Base-by-base conservation (phyloP, 148 eudicot genomes). In the Rhododendron molle region DNA sequence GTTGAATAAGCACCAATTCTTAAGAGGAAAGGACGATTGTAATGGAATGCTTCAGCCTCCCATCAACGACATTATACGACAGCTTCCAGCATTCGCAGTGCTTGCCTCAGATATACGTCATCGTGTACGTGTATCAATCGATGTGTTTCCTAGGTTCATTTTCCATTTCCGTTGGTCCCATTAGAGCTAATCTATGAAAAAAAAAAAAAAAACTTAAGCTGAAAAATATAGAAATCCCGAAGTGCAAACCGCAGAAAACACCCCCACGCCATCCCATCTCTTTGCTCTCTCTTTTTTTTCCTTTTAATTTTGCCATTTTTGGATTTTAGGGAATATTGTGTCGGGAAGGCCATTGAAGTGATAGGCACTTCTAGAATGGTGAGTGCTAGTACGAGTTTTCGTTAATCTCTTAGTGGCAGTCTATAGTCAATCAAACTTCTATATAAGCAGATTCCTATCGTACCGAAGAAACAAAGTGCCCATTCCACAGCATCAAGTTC, bases 331-430 rank as follows among this genome's bases (percentile, higher is more conserved):
- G 72, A 67, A 8, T 9, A 23, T 67, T 67, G 15, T 26, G 32
- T 26, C 28, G 58, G 85, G 36, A 88, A 87, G 81, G 46, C 89
- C 30, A n/a, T 91, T 28, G 86, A 86, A 84, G 76, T 83, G 73
- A 92, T 83, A 47, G 77, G 77, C 87, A 34, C 78, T 80, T 92
- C 7, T 92, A 95, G 34, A 67, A 67, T 11, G 73, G 32, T 67
- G 20, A 69, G 74, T 69, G 74, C 16, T 69, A 69, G 34, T 28
- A 69, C 4, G 36, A 62, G 11, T 28, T 21, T 21, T 62, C 0
- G 74, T 26, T 69, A 11, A 58, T 28, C 89, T 92, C 1, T 77
- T 85, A 54, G 60, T 93, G 65, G 88, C 92, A 50, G 80, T 91
- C 30, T 12, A 38, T 40, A 6, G n/a, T 76, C 12, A 76, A 23